Evolutionary conservation across 176 grass and related monocot species (phyloP).

Genomic region (Musa beccarii): DNA sequence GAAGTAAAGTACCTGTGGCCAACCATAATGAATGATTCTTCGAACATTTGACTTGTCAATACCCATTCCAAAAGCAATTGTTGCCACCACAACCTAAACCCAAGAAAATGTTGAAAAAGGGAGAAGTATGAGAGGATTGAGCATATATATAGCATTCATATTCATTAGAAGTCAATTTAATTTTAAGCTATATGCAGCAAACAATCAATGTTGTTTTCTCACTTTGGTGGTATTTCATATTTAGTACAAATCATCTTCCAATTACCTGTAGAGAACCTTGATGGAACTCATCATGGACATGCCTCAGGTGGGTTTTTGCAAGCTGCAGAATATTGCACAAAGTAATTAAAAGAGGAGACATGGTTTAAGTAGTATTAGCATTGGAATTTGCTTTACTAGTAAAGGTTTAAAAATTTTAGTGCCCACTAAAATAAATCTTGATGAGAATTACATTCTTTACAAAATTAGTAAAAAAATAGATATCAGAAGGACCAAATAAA

Average conservation of each 20-base stretch:
- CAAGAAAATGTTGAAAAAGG: constrained; percentile 11
- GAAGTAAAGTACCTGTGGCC: constrained; percentile 56
- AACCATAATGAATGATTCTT: constrained; percentile 94
- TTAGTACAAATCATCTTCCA: neutral
- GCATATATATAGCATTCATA: too few species aligned
- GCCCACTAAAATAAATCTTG: neutral
- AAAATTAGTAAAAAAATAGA: neutral
- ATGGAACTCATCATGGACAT: constrained; percentile 82
- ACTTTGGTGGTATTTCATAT: neutral
- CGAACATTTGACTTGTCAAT: constrained; percentile 95
- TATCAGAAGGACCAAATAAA: neutral
- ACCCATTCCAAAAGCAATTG: constrained; percentile 98
- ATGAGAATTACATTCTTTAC: neutral
- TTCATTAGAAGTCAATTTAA: too few species aligned
- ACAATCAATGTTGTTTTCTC: neutral
- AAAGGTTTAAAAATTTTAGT: neutral
- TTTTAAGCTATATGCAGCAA: neutral
- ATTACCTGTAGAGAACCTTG: constrained; percentile 57
- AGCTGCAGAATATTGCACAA: constrained; percentile 41
- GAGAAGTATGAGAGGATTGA: neutral
- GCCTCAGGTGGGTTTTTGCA: constrained; percentile 68
- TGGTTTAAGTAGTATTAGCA: neutral
- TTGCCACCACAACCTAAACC: constrained; percentile 87
- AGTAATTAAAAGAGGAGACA: neutral
- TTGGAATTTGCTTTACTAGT: neutral